A percentile compares a stretch with the other conserved stretches of the same genome.
Conservation (phyloP, 2,329 filamentous ascomycete species). For the Fusarium cicatricum region DNA sequence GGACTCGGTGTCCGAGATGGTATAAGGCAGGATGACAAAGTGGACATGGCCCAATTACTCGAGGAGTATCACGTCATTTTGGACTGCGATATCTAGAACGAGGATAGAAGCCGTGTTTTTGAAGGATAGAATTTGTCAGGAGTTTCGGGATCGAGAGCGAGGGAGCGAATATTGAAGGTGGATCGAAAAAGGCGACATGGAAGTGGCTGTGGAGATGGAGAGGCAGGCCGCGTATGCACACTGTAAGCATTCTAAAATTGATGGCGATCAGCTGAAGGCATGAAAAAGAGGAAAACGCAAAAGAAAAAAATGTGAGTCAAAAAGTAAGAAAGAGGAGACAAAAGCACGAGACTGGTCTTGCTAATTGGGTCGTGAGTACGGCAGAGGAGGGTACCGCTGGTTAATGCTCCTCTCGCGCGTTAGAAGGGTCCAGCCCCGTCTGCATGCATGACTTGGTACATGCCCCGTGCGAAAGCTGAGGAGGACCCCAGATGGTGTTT, state of each 20-base stretch:
- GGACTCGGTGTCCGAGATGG: slow-evolving; percentile 33
- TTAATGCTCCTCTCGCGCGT: slow-evolving; percentile 7
- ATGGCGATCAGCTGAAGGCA: slow-evolving; percentile 16
- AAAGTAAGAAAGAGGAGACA: slow-evolving; percentile 34
- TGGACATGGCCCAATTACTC: slow-evolving; percentile 1
- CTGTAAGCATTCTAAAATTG: slow-evolving; percentile 15
- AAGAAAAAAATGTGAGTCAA: slow-evolving; percentile 13
- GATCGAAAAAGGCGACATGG: slow-evolving; percentile 12
- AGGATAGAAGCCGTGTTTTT: background rate
- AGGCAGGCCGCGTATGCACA: background rate
- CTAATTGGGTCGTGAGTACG: slow-evolving; percentile 28
- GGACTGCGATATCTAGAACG: slow-evolving; percentile 8
- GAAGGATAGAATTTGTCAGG: background rate
- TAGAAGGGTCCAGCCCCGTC: slow-evolving; percentile 24
- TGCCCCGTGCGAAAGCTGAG: slow-evolving; percentile 13
- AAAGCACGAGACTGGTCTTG: background rate
- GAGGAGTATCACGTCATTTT: slow-evolving; percentile 32
- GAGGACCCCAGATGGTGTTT: slow-evolving; percentile 8
- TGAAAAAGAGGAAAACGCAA: slow-evolving; percentile 15
- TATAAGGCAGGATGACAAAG: slow-evolving; percentile 24
- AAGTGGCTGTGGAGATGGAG: no score
- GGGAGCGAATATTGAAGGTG: slow-evolving; percentile 7
- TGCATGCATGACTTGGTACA: slow-evolving; percentile 26
- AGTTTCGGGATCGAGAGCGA: background rate
- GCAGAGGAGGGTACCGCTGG: slow-evolving; percentile 18